Evolutionary conservation across 2,329 filamentous ascomycete species (phyloP), one percentile per base, ranked within the genome.

Genomic region (Colletotrichum siamense): DNA sequence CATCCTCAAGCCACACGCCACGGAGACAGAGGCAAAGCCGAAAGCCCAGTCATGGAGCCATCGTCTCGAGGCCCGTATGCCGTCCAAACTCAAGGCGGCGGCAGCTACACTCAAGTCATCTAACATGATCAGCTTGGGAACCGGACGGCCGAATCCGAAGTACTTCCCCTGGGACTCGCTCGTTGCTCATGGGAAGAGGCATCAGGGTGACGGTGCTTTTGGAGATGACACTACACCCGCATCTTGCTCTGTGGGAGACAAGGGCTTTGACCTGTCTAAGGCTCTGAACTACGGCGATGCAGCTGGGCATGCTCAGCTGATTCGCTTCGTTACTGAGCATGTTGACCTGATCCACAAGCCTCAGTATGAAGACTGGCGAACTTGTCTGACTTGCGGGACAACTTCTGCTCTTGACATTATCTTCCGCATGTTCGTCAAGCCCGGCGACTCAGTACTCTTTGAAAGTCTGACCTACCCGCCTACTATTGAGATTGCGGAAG

Each of bases 221-320:
- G 61, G 61, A n/a, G 32, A 39, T 9, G 13, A 24, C 0, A 36
- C 30, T 26, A 39, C 61, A 0, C 0, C 30, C 0, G 0, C 28
- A 0, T 28, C 36, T n/a, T 62, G 59, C 0, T n/a, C 8, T n/a
- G 30, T 10, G 30, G 63, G 16, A 22, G 63, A 44, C 24, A 0
- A 30, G n/a, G 0, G 12, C 5, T 49, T 66, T 22, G 63, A 49
- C 34, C 16, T 66, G 8, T 52, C 34, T 18, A 24, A 9, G 34
- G 63, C 24, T 39, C 28, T 66, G 2, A 49, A 49, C 10, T 66
- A 66, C 22, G 63, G 63, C 8, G 36, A 44, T 9, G 36, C 63
- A 28, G 63, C 36, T 9, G 24, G 63, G 24, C 28, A 36, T 30
- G 13, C 22, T 16, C 24, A 66, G 22, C 36, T 66, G 1, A 28